Base-by-base conservation (phyloP, 2,329 filamentous ascomycete species). In the Neoarthrinium moseri region DNA sequence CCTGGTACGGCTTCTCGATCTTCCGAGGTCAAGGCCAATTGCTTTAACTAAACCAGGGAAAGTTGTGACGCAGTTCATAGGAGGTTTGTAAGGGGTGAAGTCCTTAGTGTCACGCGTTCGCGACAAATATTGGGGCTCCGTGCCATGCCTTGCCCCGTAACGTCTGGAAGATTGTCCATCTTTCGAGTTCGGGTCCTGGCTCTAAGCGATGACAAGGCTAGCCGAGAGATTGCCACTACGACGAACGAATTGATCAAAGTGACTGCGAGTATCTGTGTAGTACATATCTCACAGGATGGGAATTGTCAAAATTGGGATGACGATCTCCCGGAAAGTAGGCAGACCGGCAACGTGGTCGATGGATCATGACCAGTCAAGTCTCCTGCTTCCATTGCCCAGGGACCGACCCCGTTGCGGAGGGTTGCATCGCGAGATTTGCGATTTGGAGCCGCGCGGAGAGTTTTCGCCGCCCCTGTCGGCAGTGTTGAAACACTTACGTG, bases 401-500 rank as follows among this genome's bases (percentile, higher is more conserved):
- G 39, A 32, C 24, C 26, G 20, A 20, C 18, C 17, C 24, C 11
- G 26, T 33, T 21, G 15, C 39, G 27, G 39, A 17, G 26, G 39
- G 39, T 33, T n/a, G 17, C n/a, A 41, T 41, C 15, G 38, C 17
- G 17, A 23, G 21, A 15, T 30, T 22, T 10, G 18, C 22, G 13
- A n/a, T n/a, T 18, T 30, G 29, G 39, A 30, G 10, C 39, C 39
- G 39, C 26, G 27, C 39, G 39, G 39, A 43, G 39, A 33, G 27
- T 43, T 43, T 23, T 17, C 18, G 27, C 29, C 39, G 39, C 39
- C 39, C 39, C 27, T 32, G 39, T 43, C 39, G 33, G 27, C n/a
- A 33, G 6, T n/a, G 7, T 43, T 23, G 12, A 20, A 18, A 24
- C 20, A n/a, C n/a, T n/a, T n/a, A n/a, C n/a, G n/a, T n/a, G n/a